These are phyloP conservation scores for Lepidium didymum DNA, from an alignment of 345 rosid species.

Conservation along the genomic window DNA sequence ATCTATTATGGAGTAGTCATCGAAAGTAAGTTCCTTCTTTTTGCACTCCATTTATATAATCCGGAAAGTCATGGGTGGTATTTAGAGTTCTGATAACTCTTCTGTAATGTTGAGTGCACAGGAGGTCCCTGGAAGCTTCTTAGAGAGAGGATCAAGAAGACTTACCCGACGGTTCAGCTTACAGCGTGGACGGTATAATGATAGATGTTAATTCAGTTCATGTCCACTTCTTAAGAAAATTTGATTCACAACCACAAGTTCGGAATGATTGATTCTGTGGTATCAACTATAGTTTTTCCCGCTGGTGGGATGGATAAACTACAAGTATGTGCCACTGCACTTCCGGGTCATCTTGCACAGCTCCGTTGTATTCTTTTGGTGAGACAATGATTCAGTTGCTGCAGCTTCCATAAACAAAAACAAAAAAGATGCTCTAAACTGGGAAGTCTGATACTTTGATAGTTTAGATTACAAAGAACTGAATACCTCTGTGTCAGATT, in stretches of 20 bases:
- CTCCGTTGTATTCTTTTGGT: conserved; percentile 69
- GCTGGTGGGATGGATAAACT: conserved; percentile 80
- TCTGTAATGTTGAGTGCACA: conserved; percentile 34
- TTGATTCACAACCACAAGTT: neutral
- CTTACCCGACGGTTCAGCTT: conserved; percentile 62
- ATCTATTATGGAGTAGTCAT: conserved; percentile 63
- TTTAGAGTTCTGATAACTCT: neutral
- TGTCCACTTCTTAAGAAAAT: neutral
- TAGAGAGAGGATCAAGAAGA: conserved; percentile 61
- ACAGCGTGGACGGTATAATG: conserved; percentile 76
- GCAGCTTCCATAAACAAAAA: neutral
- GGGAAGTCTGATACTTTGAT: neutral
- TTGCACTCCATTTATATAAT: neutral
- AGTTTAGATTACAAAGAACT: neutral
- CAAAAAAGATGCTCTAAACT: neutral
- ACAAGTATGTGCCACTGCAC: conserved; percentile 76
- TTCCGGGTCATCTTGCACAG: conserved; percentile 82
- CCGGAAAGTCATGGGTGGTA: neutral
- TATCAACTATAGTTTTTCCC: conserved; percentile 73
- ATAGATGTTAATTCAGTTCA: neutral
- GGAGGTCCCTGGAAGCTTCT: conserved; percentile 82
- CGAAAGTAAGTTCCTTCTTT: conserved; percentile 45
- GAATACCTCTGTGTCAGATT: neutral
- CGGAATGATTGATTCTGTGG: neutral
- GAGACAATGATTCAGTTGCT: conserved; percentile 14